Evolutionary conservation across 208 protist genomes (phyloP).

Genomic region (Borovskyia barvae): DNA sequence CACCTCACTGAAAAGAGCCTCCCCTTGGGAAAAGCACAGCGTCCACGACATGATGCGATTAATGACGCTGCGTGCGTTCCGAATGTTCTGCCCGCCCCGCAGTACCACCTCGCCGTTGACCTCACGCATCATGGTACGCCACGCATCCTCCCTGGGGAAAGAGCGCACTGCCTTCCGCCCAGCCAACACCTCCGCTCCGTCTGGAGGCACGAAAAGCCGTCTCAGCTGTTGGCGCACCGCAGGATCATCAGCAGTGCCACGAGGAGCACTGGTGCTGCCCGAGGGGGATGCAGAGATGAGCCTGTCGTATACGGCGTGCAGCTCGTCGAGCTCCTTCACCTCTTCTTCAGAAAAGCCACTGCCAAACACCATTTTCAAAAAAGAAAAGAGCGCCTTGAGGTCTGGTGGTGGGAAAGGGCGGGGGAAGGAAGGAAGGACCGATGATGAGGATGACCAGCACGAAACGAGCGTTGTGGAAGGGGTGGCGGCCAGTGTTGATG

Average conservation of each 20-base stretch:
- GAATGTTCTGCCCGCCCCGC: constrained; percentile 26
- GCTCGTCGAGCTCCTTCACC: constrained; percentile 15
- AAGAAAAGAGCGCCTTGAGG: too few relatives aligned
- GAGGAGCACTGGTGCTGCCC: background rate
- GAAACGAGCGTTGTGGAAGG: too few relatives aligned
- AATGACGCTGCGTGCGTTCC: constrained; percentile 16
- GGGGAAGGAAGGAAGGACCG: too few relatives aligned
- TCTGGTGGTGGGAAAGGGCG: too few relatives aligned
- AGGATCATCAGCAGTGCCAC: too few relatives aligned
- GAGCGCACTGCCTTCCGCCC: background rate
- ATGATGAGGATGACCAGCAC: too few relatives aligned
- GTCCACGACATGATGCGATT: constrained; percentile 26
- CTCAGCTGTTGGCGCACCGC: too few relatives aligned
- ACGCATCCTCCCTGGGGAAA: background rate
- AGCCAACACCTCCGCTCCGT: too few relatives aligned
- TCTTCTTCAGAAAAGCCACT: constrained; percentile 19
- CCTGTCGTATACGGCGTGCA: constrained; percentile 11
- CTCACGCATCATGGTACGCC: constrained; percentile 18
- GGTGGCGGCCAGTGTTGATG: too few relatives aligned
- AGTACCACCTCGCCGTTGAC: constrained; percentile 34
- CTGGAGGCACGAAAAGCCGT: too few relatives aligned
- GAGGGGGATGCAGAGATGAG: constrained; percentile 5
- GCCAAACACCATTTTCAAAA: constrained; percentile 15
- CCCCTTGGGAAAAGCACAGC: background rate
- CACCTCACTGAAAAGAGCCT: background rate